phyloP scores from a whole-genome alignment of 371 early-diverging fungal species.

The Mucor ambiguus region DNA sequence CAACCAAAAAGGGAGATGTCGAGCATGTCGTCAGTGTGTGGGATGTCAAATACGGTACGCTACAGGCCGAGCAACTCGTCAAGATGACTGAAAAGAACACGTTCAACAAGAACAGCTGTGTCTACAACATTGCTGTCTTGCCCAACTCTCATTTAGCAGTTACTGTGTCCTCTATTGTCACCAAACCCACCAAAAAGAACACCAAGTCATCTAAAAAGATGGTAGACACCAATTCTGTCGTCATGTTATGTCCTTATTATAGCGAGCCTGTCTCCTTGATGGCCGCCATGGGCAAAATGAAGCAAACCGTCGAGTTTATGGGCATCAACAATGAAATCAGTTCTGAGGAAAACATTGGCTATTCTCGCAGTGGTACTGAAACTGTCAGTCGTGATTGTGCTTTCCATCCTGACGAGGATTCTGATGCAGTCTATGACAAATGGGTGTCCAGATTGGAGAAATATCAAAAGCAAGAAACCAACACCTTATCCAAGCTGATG shows the following conservation, averaged over 20 bases:
- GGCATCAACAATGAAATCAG: constrained; percentile 32
- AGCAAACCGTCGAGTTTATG: constrained; percentile 51
- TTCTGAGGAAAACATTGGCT: constrained; percentile 28
- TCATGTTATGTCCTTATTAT: constrained; percentile 62
- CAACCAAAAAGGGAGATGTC: constrained; percentile 33
- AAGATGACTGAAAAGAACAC: constrained; percentile 27
- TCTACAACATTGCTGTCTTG: constrained; percentile 40
- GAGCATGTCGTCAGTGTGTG: constrained; percentile 70
- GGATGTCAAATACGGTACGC: constrained; percentile 73
- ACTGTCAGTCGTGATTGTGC: constrained; percentile 10
- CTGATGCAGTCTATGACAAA: constrained; percentile 23
- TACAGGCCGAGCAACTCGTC: constrained; percentile 56
- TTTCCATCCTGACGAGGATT: constrained; percentile 14
- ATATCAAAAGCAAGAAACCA: constrained; percentile 33
- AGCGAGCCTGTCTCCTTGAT: constrained; percentile 69
- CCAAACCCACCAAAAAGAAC: constrained; percentile 20
- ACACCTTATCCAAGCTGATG: constrained; percentile 22
- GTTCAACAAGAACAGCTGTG: constrained; percentile 27
- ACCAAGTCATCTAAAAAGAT: constrained; percentile 37
- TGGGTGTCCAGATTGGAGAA: constrained; percentile 33
- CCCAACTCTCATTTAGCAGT: constrained; percentile 47
- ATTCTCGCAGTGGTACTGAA: constrained; percentile 43
- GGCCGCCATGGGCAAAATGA: constrained; percentile 69
- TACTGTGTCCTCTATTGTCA: constrained; percentile 35
- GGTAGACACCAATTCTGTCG: constrained; percentile 51